Evolutionary conservation across 2,329 filamentous ascomycete genomes (phyloP).

Genomic region (Fusarium vanettenii): DNA sequence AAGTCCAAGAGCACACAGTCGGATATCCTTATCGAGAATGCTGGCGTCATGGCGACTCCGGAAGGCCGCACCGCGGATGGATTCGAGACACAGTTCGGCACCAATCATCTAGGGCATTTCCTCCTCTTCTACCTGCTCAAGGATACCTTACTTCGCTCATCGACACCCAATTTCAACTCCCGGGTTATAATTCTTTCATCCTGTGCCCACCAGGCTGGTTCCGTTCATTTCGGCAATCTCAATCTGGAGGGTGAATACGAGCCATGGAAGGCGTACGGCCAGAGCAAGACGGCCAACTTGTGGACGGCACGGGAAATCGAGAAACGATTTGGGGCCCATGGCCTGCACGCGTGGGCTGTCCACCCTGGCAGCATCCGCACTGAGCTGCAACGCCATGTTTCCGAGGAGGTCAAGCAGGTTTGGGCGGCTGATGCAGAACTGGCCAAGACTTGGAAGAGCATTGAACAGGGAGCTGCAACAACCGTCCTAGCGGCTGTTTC

Average conservation of each 20-base stretch:
- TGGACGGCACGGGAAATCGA: slow-evolving; percentile 34
- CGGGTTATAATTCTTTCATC: slow-evolving; percentile 60
- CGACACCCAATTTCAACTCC: slow-evolving; percentile 53
- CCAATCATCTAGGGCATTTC: slow-evolving; percentile 40
- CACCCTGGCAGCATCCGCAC: slow-evolving; percentile 12
- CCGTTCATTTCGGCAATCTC: slow-evolving; percentile 17
- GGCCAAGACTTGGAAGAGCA: neutral
- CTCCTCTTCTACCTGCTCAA: slow-evolving; percentile 53
- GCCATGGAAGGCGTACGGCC: slow-evolving; percentile 22
- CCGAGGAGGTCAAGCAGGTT: neutral
- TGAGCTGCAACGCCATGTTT: neutral
- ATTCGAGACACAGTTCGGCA: slow-evolving; percentile 37
- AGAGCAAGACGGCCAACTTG: slow-evolving; percentile 25
- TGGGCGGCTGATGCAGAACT: neutral
- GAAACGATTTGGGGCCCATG: slow-evolving; percentile 7
- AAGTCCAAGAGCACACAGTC: slow-evolving; percentile 25
- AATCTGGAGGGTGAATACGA: slow-evolving; percentile 21
- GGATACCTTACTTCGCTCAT: slow-evolving; percentile 52
- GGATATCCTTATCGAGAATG: slow-evolving; percentile 32
- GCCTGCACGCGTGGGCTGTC: slow-evolving; percentile 20
- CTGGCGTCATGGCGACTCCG: slow-evolving; percentile 33
- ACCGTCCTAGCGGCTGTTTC: slow-evolving; percentile 12
- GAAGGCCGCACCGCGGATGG: slow-evolving; percentile 24
- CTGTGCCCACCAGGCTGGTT: slow-evolving; percentile 48
- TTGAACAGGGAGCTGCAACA: slow-evolving; percentile 15